Percentiles rank a stretch among this genome's conserved stretches.
phyloP scores from a whole-genome alignment of 345 rosid genomes.

The Eucalyptus pauciflora region DNA sequence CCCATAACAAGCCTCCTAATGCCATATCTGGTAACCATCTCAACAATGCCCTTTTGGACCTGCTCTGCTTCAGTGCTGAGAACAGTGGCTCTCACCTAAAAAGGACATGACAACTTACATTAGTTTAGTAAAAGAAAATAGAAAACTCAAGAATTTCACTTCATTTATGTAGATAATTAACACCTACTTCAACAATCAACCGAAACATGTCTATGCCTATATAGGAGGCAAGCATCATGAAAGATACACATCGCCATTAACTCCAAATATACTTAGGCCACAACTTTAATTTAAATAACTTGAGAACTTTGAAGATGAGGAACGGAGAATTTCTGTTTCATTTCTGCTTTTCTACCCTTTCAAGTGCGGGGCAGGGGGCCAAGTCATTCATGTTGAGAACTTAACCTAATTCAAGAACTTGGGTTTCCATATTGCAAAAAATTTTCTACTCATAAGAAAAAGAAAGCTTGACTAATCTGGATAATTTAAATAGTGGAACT shows the following conservation, averaged over 20 bases:
- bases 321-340: neutral
- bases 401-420: neutral
- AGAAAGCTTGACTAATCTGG: neutral
- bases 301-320: neutral
- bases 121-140: neutral
- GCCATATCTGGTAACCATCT: conserved; percentile 25
- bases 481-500: neutral
- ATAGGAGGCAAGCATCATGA: neutral
- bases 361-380: neutral
- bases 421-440: neutral
- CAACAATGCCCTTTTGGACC: conserved; percentile 43
- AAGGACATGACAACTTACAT: neutral
- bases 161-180: neutral
- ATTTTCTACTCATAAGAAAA: neutral
- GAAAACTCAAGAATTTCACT: neutral
- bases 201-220: neutral
- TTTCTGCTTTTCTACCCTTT: neutral
- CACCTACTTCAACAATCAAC: neutral
- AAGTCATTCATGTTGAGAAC: neutral
- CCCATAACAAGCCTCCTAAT: conserved; percentile 64
- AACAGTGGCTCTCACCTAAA: conserved; percentile 39
- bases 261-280: neutral
- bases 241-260: neutral
- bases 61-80: conserved; percentile 34
- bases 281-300: neutral